Evolutionary conservation across 169 alveolate species (phyloP), one percentile per base, ranked within the genome.

Genomic region (Plasmodium vinckei): DNA sequence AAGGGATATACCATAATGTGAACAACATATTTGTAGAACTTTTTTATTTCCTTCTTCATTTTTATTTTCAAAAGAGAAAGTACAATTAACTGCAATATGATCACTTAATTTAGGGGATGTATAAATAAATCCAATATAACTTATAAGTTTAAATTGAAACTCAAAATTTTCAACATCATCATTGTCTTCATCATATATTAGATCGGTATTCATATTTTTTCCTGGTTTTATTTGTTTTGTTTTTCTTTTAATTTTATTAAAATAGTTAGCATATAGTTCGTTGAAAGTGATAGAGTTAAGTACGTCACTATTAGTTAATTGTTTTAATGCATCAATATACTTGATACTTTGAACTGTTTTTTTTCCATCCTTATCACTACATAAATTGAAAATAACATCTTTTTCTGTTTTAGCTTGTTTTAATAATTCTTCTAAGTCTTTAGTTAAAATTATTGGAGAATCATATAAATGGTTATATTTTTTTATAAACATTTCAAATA

Each of bases 71-170:
- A 25, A 54, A 23, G 21, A 7, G 15, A 82, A 56, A 25, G 90
- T 82, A 42, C 90, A 82, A 17, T 82, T 82, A 15, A 82, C 86
- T 17, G 90, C 90, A 19, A 82, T 82, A 47, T 82, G 90, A 27
- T 82, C 90, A 47, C 90, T 82, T 21, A 82, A 13, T 15, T 57
- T 53, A 21, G 90, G 90, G 17, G 84, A 68, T 13, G 90, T 82
- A 49, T 82, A 82, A 15, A 82, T 82, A 42, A 82, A 82, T 27
- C 90, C 90, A n/a, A 82, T 82, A 46, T 68, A 82, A 82, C 86
- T 82, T 67, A 49, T 61, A 47, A 82, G 17, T 25, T 61, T 65
- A 69, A 82, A 82, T 27, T 82, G 90, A 60, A 69, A 65, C 7
- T 68, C 39, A 60, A 67, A 82, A n/a, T 65, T 9, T 17, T 82